phyloP scores from a whole-genome alignment of 2,329 filamentous ascomycete genomes.

The Colletotrichum noveboracense region DNA sequence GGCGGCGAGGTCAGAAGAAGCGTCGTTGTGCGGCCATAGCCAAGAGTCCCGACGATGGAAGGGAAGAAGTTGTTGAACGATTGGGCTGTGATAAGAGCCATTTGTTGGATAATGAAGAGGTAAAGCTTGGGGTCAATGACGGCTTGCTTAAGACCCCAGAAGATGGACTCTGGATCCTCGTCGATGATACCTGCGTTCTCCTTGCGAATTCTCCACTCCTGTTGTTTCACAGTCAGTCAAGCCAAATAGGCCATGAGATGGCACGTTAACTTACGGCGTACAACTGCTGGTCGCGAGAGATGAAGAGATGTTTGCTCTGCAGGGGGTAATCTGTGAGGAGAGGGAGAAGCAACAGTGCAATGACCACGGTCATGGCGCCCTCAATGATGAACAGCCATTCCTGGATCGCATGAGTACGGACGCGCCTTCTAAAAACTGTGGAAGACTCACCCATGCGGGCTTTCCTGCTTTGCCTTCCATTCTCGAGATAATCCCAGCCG shows the following conservation, averaged over 20 bases:
- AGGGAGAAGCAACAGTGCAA: conserved; percentile 22
- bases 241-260: too few species aligned
- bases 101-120: conserved; percentile 26
- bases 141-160: conserved; percentile 3
- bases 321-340: conserved; percentile 27
- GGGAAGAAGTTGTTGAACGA: conserved; percentile 41
- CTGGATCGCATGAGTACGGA: conserved; percentile 41
- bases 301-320: conserved; percentile 6
- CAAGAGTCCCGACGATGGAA: conserved; percentile 62
- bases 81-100: conserved; percentile 30
- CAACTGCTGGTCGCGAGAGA: neutral
- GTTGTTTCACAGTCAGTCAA: neutral
- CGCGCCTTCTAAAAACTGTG: neutral
- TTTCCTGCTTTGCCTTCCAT: conserved; percentile 43
- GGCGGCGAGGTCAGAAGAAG: conserved; percentile 63
- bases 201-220: conserved; percentile 14
- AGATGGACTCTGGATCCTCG: conserved; percentile 7
- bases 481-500: conserved; percentile 64
- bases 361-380: conserved; percentile 45
- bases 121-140: neutral
- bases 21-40: conserved; percentile 55
- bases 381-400: conserved; percentile 62
- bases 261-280: neutral
- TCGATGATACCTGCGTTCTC: conserved; percentile 1
- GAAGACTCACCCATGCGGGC: neutral